Evolutionary conservation across 129 eudicot genomes (phyloP).

Genomic region (Artemisia annua): DNA sequence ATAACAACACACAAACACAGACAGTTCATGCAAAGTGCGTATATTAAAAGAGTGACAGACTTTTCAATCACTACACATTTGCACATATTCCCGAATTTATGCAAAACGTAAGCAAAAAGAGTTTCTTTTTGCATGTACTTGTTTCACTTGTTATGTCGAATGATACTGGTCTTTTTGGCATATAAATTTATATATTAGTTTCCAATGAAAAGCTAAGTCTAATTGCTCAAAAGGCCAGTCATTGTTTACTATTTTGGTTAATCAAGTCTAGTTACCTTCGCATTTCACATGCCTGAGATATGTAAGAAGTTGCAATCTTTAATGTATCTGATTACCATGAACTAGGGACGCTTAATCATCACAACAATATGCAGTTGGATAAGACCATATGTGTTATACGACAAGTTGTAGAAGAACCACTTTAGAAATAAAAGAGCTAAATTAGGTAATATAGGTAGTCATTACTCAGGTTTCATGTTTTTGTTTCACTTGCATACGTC

Average conservation of each 20-base stretch:
- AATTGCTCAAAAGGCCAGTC: constrained; percentile 7
- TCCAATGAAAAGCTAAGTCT: background rate
- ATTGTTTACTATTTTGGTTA: constrained; percentile 14
- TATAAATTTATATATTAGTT: no score
- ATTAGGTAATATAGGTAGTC: constrained; percentile 5
- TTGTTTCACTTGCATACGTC: background rate
- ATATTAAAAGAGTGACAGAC: no score
- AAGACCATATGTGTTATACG: background rate
- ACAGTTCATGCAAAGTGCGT: no score
- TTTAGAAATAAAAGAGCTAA: background rate
- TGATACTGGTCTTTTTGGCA: background rate
- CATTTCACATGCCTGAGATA: constrained; percentile 6
- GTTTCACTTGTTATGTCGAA: background rate
- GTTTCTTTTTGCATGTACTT: no score
- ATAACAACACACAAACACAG: no score
- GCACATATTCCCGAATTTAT: no score
- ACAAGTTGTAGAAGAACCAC: background rate
- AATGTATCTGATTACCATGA: constrained; percentile 53
- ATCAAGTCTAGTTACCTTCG: background rate
- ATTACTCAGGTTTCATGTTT: background rate
- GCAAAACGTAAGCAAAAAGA: no score
- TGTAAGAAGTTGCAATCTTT: constrained; percentile 46
- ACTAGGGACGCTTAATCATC: constrained; percentile 30
- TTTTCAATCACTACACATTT: no score
- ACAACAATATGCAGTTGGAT: background rate